Evolutionary conservation across 345 rosid genomes (phyloP).

Genomic region (Adansonia digitata): DNA sequence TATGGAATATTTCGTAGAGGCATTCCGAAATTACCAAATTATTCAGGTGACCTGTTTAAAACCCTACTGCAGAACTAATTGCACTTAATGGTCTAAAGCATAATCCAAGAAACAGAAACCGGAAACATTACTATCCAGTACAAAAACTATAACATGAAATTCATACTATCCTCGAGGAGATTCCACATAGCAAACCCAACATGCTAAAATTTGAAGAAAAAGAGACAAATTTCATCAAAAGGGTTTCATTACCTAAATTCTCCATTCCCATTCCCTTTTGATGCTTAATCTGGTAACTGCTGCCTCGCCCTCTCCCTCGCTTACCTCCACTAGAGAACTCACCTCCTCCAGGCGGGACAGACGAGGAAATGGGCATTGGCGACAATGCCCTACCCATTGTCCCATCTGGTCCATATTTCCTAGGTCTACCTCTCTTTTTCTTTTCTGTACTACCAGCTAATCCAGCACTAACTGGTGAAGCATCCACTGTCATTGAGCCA

Average conservation of each 20-base stretch:
- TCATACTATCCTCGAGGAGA: not conserved
- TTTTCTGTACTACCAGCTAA: constrained; percentile 42
- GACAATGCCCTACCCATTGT: constrained; percentile 38
- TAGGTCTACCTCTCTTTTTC: constrained; percentile 86
- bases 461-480: constrained; percentile 36
- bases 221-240: not conserved
- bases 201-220: not conserved
- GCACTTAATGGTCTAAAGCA: not conserved
- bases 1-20: constrained; percentile 22
- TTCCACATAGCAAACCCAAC: not conserved
- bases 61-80: constrained; percentile 3
- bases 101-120: constrained; percentile 9
- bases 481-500: constrained; percentile 32
- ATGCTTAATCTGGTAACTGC: constrained; percentile 45
- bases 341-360: constrained; percentile 35
- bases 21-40: constrained; percentile 14
- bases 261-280: constrained; percentile 46
- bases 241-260: constrained; percentile 40
- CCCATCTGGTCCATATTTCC: constrained; percentile 79
- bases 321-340: constrained; percentile 45
- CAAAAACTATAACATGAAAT: not conserved
- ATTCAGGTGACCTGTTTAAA: constrained; percentile 3
- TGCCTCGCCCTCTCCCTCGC: constrained; percentile 41
- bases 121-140: not conserved
- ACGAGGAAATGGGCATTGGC: constrained; percentile 51